Evolutionary conservation across 352 stramenopile species (phyloP), one percentile per base, ranked within the genome.

Genomic region (Globisporangium rhizosaccharum): DNA sequence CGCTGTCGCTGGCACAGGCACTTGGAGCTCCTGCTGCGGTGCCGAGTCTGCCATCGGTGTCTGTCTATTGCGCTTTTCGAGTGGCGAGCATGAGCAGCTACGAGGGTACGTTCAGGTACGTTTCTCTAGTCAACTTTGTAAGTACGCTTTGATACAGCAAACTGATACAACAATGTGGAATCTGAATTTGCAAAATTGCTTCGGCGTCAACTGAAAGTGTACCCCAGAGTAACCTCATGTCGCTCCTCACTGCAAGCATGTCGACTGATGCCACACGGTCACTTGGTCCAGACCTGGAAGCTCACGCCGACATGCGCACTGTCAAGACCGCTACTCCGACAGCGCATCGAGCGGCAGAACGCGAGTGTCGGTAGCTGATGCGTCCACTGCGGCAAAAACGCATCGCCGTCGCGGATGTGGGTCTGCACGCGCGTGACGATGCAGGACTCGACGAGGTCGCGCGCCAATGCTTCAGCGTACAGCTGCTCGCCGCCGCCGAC

Each of bases 381-480:
- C 5, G 77, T 83, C 80, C 79, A 90, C 25, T 49, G 45, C 1
- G 82, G 80, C 30, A 92, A 75, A 33, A 86, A 87, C 3, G 76
- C 63, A 45, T 90, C 76, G 26, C 73, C 82, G 50, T 65, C 75
- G 8, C 6, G 37, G 51, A 88, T 67, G 25, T 67, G 49, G 15
- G 33, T 51, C 28, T 90, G 75, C 15, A 92, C 76, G 48, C 82
- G 74, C 45, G 82, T 77, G 58, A 92, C 51, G 59, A 84, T 83
- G 61, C 76, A 88, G 3, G 72, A 80, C 41, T 86, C 74, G 6
- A 71, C 69, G 10, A 83, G 57, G 39, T 73, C 45, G 11, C 67
- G 42, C 15, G 49, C 54, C 54, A 90, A 71, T 20, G 79, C 82
- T 59, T 90, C 82, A 18, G 55, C 62, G 61, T 82, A 92, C 30